These are phyloP conservation scores for Phytophthora fragariae DNA, from an alignment of 352 stramenopile genomes.

Conservation along the genomic window DNA sequence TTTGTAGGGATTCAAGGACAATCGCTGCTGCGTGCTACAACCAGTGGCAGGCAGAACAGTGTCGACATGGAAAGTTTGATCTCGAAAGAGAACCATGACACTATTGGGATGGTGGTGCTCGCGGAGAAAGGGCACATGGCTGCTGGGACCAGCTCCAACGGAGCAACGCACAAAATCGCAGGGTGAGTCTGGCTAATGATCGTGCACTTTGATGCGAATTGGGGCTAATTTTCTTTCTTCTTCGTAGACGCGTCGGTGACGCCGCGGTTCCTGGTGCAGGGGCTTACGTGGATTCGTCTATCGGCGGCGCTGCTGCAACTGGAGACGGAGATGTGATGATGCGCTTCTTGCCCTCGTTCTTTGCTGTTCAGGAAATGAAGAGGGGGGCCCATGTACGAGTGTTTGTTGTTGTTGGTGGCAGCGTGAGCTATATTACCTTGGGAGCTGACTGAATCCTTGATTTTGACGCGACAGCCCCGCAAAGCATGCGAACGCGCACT, in stretches of 20 bases:
- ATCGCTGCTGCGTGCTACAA: slow-evolving; percentile 25
- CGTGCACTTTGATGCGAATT: too few species aligned
- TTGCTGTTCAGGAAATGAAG: slow-evolving; percentile 85
- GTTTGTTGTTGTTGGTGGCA: neutral
- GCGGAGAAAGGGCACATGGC: slow-evolving; percentile 71
- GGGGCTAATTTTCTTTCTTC: neutral
- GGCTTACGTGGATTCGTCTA: slow-evolving; percentile 85
- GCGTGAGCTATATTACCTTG: neutral
- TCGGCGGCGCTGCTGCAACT: slow-evolving; percentile 86
- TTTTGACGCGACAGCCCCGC: slow-evolving; percentile 49
- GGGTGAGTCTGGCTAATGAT: slow-evolving; percentile 47
- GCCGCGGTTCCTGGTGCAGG: slow-evolving; percentile 84
- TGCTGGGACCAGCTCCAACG: slow-evolving; percentile 90
- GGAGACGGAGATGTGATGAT: slow-evolving; percentile 94
- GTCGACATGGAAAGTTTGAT: slow-evolving; percentile 41
- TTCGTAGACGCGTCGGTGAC: slow-evolving; percentile 85
- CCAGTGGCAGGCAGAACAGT: slow-evolving; percentile 24
- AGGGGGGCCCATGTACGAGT: slow-evolving; percentile 68
- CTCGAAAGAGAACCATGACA: slow-evolving; percentile 87
- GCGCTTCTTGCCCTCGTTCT: slow-evolving; percentile 89
- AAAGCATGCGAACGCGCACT: slow-evolving; percentile 67
- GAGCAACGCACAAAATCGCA: slow-evolving; percentile 90
- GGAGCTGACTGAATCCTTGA: slow-evolving; percentile 12
- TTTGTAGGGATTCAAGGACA: slow-evolving; percentile 30
- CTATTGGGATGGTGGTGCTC: slow-evolving; percentile 90